A percentile compares a stretch with the other conserved stretches of the same genome.
phyloP scores from a whole-genome alignment of 2,329 filamentous ascomycete species.

The Fusarium paranaense region DNA sequence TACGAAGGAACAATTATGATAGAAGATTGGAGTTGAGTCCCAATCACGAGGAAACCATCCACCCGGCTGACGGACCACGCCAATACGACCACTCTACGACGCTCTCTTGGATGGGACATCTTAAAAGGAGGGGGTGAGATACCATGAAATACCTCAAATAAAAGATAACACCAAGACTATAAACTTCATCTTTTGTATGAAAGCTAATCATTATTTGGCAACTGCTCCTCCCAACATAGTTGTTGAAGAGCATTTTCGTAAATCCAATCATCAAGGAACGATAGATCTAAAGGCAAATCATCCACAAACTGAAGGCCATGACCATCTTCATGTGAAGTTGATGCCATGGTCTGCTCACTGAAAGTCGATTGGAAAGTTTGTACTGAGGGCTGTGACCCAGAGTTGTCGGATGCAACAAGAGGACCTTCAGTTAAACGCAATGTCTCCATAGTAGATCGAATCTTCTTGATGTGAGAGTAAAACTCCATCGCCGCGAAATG shows the following conservation, averaged over 20 bases:
- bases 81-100: neutral
- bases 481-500: neutral
- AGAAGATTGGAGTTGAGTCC: neutral
- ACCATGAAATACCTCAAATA: neutral
- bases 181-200: neutral
- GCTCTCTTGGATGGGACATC: neutral
- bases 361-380: neutral
- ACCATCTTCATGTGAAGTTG: neutral
- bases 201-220: neutral
- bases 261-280: slow-evolving; percentile 1
- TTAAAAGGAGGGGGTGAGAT: neutral
- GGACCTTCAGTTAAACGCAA: neutral
- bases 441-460: neutral
- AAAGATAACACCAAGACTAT: neutral
- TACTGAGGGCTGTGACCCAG: neutral
- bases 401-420: neutral
- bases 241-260: neutral
- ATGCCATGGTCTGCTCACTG: neutral
- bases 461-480: slow-evolving; percentile 1
- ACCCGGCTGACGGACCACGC: neutral
- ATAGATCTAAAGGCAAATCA: neutral
- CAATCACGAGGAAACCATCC: neutral
- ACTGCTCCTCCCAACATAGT: neutral
- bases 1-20: neutral
- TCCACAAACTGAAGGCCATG: neutral